A percentile compares a stretch with the other conserved stretches of the same genome.
Conservation (phyloP, 768 basidiomycete genomes). For the Naematelia aurantialba region DNA sequence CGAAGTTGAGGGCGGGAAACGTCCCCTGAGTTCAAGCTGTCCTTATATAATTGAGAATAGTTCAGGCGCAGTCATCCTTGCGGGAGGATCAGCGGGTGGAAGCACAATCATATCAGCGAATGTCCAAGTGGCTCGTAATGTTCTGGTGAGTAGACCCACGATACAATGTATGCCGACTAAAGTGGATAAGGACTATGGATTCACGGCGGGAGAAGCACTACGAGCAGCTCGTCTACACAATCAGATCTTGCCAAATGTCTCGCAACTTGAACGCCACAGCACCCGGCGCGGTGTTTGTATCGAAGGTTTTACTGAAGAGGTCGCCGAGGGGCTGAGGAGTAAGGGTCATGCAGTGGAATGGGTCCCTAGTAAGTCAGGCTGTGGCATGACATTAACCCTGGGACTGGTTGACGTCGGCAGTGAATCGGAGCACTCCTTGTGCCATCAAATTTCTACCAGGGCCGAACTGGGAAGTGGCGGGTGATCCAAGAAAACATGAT, state of each 20-base stretch:
- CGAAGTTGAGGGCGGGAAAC: conserved; percentile 30
- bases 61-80: conserved; percentile 19
- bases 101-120: conserved; percentile 43
- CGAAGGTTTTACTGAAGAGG: conserved; percentile 28
- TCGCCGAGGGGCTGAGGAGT: conserved; percentile 16
- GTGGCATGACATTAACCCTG: neutral
- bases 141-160: conserved; percentile 22
- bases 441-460: conserved; percentile 20
- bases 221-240: conserved; percentile 32
- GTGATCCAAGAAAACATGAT: conserved; percentile 19
- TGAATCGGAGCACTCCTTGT: conserved; percentile 29
- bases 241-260: conserved; percentile 37
- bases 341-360: conserved; percentile 38
- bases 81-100: conserved; percentile 41
- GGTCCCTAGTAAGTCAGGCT: conserved; percentile 21
- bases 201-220: conserved; percentile 32
- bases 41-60: conserved; percentile 39
- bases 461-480: conserved; percentile 24
- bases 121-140: conserved; percentile 35
- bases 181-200: conserved; percentile 26
- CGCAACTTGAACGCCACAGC: conserved; percentile 20
- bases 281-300: conserved; percentile 17
- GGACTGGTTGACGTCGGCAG: conserved; percentile 9
- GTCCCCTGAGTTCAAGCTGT: conserved; percentile 39
- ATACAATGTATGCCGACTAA: neutral